phyloP scores from a whole-genome alignment of 1,139 yeast genomes.

The Kodamaea sp. region DNA sequence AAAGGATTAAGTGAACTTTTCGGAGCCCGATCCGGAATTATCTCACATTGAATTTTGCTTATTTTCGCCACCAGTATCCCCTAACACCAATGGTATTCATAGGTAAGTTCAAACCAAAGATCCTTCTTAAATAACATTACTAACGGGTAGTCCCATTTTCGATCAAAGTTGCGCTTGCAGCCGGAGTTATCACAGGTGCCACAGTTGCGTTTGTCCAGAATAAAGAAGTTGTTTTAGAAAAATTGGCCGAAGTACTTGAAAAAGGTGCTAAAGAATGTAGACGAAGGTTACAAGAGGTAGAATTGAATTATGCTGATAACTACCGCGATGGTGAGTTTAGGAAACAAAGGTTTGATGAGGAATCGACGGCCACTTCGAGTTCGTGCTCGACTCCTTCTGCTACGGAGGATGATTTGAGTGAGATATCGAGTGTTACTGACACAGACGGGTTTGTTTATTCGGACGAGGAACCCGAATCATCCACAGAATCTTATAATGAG shows the following conservation, averaged over 20 bases:
- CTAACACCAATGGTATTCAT: constrained; percentile 13
- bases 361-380: constrained; percentile 6
- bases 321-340: constrained; percentile 25
- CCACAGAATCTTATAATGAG: constrained; percentile 9
- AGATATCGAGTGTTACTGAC: constrained; percentile 4
- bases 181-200: constrained; percentile 41
- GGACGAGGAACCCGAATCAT: constrained; percentile 8
- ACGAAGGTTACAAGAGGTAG: constrained; percentile 23
- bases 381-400: constrained; percentile 13
- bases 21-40: no score
- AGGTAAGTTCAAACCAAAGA: constrained; percentile 12
- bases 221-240: constrained; percentile 30
- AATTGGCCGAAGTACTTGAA: constrained; percentile 31
- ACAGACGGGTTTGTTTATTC: constrained; percentile 19
- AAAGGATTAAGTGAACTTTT: no score
- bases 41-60: no score
- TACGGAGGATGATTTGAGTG: constrained; percentile 12
- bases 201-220: constrained; percentile 35
- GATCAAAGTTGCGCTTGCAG: constrained; percentile 35
- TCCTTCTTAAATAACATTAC: constrained; percentile 5
- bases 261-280: constrained; percentile 36
- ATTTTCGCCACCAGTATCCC: background rate
- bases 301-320: constrained; percentile 26
- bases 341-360: constrained; percentile 5
- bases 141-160: constrained; percentile 34